Evolutionary conservation across 2,329 filamentous ascomycete species (phyloP), one percentile per base, ranked within the genome.

Genomic region (Lachnellula arida): DNA sequence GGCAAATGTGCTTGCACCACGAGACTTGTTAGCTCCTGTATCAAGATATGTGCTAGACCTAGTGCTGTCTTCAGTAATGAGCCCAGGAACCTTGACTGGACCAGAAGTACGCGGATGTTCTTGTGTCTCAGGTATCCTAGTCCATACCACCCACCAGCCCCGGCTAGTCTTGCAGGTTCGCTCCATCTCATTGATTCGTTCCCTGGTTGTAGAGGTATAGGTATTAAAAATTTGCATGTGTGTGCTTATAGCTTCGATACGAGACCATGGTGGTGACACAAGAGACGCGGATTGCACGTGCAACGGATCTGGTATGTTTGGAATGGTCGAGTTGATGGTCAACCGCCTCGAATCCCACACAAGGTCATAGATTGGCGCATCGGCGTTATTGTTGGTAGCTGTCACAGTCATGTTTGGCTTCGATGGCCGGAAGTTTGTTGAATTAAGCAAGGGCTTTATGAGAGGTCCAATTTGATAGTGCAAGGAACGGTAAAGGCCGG

Each of bases 121-220:
- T 23, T n/a, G 22, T 49, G 23, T 39, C 39, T 40, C 76, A 5
- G 79, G 65, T 22, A 86, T 72, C 23, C 82, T 75, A 48, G 78
- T 84, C 85, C 85, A 88, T 25, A 87, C 82, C 32, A 88, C 76
- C 85, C 85, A 88, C 82, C 84, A 88, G 1, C 84, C 85, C 35
- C 84, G 78, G 46, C 75, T 82, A 4, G 85, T 87, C 74, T 87
- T 86, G 64, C 79, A 81, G 1, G 83, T 87, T 19, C 81, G 76
- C 67, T 88, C 85, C 3, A 81, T 67, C 57, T 82, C 79, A 4
- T n/a, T n/a, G n/a, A 71, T 70, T 15, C 63, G 60, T 37, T 75
- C 69, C 2, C 67, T 69, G 5, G 76, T 73, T 2, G 80, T 81
- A 8, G 74, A 68, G 17, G 73, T 71, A 61, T 81, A 79, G 8